A percentile compares a stretch with the other conserved stretches of the same genome.
Evolutionary conservation across 441 rosid species (phyloP).

Genomic region (Breynia disticha): DNA sequence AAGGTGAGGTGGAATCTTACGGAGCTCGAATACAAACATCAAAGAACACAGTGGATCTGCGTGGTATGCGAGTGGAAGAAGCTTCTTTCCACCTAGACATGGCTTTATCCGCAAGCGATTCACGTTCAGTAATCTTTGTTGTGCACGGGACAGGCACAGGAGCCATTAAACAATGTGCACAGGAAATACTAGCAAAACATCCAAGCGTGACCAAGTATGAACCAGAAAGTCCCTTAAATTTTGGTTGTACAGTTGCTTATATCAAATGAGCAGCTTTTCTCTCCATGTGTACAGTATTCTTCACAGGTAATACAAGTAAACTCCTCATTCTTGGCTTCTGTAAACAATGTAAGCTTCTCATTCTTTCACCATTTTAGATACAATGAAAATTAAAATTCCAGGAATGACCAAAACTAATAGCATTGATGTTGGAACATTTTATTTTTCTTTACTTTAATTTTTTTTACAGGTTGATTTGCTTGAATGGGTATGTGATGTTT

Average conservation of each 20-base stretch:
- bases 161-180: conserved; percentile 51
- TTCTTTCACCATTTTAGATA: no score
- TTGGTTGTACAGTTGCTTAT: conserved; percentile 87
- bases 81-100: conserved; percentile 56
- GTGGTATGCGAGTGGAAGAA: conserved; percentile 78
- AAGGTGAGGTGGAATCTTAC: conserved; percentile 24
- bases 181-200: conserved; percentile 48
- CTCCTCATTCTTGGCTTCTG: no score
- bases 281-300: not conserved
- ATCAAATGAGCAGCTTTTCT: conserved; percentile 35
- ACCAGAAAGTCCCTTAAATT: conserved; percentile 66
- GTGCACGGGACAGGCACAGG: conserved; percentile 84
- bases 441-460: no score
- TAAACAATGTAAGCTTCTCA: no score
- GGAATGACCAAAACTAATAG: no score
- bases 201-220: conserved; percentile 55
- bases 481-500: no score
- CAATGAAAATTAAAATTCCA: no score
- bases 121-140: conserved; percentile 45
- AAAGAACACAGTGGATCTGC: conserved; percentile 71
- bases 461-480: no score
- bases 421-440: no score
- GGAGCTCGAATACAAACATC: conserved; percentile 54
- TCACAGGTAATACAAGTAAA: no score
- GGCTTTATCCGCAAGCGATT: conserved; percentile 44